phyloP scores from a whole-genome alignment of 345 rosid genomes.

The Eucalyptus globulus region DNA sequence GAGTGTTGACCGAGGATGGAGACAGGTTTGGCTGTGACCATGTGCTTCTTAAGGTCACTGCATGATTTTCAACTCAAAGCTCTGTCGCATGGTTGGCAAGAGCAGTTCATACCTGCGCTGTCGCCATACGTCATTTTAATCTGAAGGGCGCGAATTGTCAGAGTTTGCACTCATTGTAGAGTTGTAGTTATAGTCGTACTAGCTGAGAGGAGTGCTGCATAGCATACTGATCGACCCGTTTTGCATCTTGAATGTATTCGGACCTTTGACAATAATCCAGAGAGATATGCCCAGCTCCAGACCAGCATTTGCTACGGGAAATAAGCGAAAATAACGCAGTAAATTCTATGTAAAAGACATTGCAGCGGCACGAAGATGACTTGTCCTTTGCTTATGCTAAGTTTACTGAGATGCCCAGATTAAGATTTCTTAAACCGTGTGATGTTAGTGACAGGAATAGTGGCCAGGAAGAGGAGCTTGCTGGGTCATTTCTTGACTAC shows the following conservation, averaged over 20 bases:
- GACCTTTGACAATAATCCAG: neutral
- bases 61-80: neutral
- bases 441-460: neutral
- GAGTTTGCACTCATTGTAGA: neutral
- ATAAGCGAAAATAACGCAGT: neutral
- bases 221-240: neutral
- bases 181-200: neutral
- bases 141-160: neutral
- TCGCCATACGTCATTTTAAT: neutral
- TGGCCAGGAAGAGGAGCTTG: neutral
- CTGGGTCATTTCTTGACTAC: neutral
- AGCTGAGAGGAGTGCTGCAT: neutral
- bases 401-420: neutral
- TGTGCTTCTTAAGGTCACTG: neutral
- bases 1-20: neutral
- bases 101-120: neutral
- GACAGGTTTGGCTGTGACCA: neutral
- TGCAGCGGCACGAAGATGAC: neutral
- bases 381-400: neutral
- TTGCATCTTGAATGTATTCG: neutral
- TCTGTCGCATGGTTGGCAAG: neutral
- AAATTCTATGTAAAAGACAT: neutral
- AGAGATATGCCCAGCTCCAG: neutral
- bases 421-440: neutral
- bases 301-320: neutral